Conservation (phyloP, 345 rosid species). For the Lumnitzera littorea region DNA sequence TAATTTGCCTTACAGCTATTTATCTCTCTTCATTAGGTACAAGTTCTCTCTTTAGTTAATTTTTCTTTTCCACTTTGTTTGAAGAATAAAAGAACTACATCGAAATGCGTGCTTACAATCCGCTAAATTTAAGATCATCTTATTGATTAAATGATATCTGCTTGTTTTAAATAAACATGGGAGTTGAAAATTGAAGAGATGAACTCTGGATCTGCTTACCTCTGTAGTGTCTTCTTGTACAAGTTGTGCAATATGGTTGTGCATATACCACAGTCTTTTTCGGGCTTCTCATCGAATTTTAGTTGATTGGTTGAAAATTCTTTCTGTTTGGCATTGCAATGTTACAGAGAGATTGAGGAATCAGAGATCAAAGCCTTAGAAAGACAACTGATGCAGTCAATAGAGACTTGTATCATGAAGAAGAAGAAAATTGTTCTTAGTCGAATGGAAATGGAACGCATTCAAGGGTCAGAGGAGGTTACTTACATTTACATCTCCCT, state of each 20-base stretch:
- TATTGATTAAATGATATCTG: neutral
- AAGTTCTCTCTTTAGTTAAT: neutral
- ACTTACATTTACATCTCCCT: slow-evolving; percentile 13
- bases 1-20: slow-evolving; percentile 93
- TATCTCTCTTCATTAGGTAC: slow-evolving; percentile 94
- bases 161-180: neutral
- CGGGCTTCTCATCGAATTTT: neutral
- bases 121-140: neutral
- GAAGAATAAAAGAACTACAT: too few relatives aligned
- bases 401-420: slow-evolving; percentile 80
- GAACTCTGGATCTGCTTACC: too few relatives aligned
- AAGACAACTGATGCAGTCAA: slow-evolving; percentile 92
- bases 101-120: too few relatives aligned
- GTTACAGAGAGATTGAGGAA: slow-evolving; percentile 81
- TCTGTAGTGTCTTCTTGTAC: too few relatives aligned
- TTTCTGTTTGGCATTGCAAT: neutral
- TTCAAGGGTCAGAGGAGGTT: slow-evolving; percentile 88
- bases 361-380: slow-evolving; percentile 82
- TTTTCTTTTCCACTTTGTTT: neutral
- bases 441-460: slow-evolving; percentile 86
- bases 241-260: neutral
- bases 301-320: too few relatives aligned
- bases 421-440: slow-evolving; percentile 85
- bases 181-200: neutral
- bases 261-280: too few relatives aligned